phyloP scores from a whole-genome alignment of 441 rosid species.

The Kokia cookei region DNA sequence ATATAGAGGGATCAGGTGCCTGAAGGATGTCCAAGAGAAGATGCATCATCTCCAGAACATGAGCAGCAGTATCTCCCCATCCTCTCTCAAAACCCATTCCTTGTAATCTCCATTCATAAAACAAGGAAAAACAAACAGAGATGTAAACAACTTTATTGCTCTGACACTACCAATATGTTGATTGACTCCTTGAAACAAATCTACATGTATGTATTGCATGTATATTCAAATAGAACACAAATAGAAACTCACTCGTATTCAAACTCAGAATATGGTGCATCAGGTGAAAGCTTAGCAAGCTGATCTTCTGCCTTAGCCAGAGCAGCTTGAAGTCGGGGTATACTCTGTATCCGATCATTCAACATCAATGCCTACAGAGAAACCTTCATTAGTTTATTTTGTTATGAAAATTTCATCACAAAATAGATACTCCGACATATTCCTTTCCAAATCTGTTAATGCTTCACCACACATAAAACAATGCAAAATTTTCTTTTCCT shows the following conservation, averaged over 20 bases:
- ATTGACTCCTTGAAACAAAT: background rate
- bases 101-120: conserved; percentile 44
- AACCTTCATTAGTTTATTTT: background rate
- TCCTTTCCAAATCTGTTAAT: background rate
- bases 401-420: background rate
- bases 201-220: background rate
- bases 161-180: background rate
- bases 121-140: background rate
- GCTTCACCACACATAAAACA: background rate
- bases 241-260: conserved; percentile 46
- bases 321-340: conserved; percentile 56
- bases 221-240: background rate
- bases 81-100: conserved; percentile 98
- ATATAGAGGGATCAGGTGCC: conserved; percentile 89
- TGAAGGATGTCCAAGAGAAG: conserved; percentile 90
- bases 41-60: conserved; percentile 72
- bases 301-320: conserved; percentile 83
- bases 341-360: conserved; percentile 77
- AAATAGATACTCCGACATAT: background rate
- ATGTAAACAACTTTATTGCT: background rate
- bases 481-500: background rate
- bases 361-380: conserved; percentile 73
- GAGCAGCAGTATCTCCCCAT: conserved; percentile 88
- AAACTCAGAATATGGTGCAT: conserved; percentile 64
- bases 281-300: conserved; percentile 67